Evolutionary conservation across 768 basidiomycete species (phyloP), one percentile per base, ranked within the genome.

Genomic region (Lactarius evosmus): DNA sequence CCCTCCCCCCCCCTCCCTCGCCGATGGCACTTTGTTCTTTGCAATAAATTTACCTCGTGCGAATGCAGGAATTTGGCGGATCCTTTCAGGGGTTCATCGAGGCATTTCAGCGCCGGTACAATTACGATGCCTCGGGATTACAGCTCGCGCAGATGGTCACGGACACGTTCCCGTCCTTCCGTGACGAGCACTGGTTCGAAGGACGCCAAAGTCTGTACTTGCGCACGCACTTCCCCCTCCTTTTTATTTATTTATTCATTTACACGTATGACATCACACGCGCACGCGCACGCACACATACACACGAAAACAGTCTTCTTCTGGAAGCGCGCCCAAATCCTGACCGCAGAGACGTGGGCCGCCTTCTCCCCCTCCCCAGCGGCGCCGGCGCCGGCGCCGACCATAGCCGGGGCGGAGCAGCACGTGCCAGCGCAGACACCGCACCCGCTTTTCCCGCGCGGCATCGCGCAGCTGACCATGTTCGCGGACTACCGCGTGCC

Each of bases 401-500:
- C n/a, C n/a, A n/a, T n/a, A n/a, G 69, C 77, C 9, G 58, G 56
- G 0, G 6, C 40, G 40, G 40, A 41, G 44, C 22, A 25, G 12
- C 22, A 49, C 9, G 44, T 3, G 12, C 62, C n/a, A n/a, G n/a
- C n/a, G n/a, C n/a, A n/a, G n/a, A n/a, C n/a, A n/a, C n/a, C 71
- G 2, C 93, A 95, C 72, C 93, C 92, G 3, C 76, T 94, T 49
- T 91, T 95, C 75, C 87, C 88, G 3, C 77, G 80, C 17, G 87
- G 86, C 5, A 77, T 86, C 22, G 78, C 79, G 40, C 76, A 85
- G 55, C 81, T 95, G 12, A 94, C 93, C 25, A 95, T 95, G 94
- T 96, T 96, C 73, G 91, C 94, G 5, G 93, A 95, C 77, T 94
- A 95, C 71, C 85, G 92, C 46, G 90, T 96, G 6, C 93, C 93